Evolutionary conservation across 306 rosid species (phyloP).

Genomic region (Pueraria montana): DNA sequence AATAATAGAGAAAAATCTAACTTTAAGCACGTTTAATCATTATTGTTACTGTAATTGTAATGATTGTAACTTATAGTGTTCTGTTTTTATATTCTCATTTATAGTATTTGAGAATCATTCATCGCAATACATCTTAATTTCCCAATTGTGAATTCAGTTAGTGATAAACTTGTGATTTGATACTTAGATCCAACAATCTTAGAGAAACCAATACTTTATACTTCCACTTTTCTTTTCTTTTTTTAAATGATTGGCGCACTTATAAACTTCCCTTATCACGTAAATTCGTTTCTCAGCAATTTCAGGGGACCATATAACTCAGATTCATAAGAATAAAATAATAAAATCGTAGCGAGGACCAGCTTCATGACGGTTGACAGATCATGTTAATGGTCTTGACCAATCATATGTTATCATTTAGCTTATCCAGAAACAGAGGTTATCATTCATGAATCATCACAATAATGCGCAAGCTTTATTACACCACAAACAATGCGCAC

Average conservation of each 20-base stretch:
- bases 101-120: background rate
- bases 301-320: background rate
- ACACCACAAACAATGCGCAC: conserved; percentile 2
- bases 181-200: background rate
- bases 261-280: background rate
- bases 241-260: background rate
- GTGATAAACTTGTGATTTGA: background rate
- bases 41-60: background rate
- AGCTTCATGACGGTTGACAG: background rate
- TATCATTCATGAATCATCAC: background rate
- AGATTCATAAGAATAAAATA: background rate
- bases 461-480: conserved; percentile 1
- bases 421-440: background rate
- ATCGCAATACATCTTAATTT: background rate
- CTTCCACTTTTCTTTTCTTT: background rate
- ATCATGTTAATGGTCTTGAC: background rate
- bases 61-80: background rate
- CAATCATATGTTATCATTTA: background rate
- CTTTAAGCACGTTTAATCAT: background rate
- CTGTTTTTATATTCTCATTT: background rate
- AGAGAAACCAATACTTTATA: background rate
- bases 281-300: background rate
- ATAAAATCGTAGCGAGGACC: background rate
- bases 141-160: background rate
- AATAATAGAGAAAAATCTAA: background rate